Percentiles rank a stretch among this genome's conserved stretches.
These are phyloP conservation scores for Mortierella sp. DNA, from an alignment of 371 early-diverging fungal species.

Conservation along the genomic window DNA sequence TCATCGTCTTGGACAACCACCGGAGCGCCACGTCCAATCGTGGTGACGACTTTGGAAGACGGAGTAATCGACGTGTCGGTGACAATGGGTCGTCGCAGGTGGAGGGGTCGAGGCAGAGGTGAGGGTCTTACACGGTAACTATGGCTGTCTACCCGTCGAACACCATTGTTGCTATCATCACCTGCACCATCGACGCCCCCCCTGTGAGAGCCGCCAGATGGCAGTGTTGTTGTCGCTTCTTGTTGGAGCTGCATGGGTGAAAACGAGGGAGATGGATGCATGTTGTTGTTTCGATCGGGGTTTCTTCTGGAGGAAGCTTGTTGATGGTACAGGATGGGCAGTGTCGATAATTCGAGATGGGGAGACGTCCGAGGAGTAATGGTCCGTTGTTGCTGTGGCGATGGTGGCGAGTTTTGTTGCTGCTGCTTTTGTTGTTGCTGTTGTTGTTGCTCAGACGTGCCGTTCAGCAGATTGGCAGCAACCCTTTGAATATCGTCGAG, in stretches of 20 bases:
- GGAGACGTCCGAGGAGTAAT: neutral
- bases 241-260: neutral
- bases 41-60: constrained; percentile 13
- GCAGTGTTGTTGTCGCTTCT: neutral
- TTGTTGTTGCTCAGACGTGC: neutral
- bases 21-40: neutral
- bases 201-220: neutral
- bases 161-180: neutral
- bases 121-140: constrained; percentile 8
- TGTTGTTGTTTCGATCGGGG: neutral
- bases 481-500: neutral
- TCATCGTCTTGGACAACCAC: constrained; percentile 2
- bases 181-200: too few relatives aligned
- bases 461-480: neutral
- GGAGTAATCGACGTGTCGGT: constrained; percentile 12
- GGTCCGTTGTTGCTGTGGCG: neutral
- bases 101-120: constrained; percentile 26
- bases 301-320: constrained; percentile 6
- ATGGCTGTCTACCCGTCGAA: neutral
- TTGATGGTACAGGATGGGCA: neutral
- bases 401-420: neutral
- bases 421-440: neutral
- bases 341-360: neutral
- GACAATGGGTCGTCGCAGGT: constrained; percentile 17
- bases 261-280: neutral